These are phyloP conservation scores for Jatropha multifida DNA, from an alignment of 441 rosid genomes.

Conservation along the genomic window DNA sequence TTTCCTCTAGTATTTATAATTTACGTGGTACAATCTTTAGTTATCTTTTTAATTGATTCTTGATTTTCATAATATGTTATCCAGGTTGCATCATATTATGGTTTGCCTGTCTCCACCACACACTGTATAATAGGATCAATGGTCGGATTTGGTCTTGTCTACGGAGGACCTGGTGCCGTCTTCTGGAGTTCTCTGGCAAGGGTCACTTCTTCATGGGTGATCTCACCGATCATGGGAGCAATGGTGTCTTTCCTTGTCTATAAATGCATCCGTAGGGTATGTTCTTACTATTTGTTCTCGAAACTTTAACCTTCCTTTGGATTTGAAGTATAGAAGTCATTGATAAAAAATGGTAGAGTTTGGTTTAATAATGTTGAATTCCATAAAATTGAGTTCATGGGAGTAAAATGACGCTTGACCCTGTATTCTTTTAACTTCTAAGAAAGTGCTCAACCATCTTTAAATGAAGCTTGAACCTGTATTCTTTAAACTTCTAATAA, in stretches of 20 bases:
- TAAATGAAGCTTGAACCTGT: no score
- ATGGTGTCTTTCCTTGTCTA: conserved; percentile 86
- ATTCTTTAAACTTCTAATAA: background rate
- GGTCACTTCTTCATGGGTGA: conserved; percentile 95
- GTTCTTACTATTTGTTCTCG: conserved; percentile 26
- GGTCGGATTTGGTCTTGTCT: conserved; percentile 97
- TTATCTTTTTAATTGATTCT: conserved; percentile 7
- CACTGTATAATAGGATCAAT: conserved; percentile 97
- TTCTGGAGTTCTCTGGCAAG: conserved; percentile 95
- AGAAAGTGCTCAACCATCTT: no score
- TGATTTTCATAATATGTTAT: conserved; percentile 12
- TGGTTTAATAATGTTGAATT: no score
- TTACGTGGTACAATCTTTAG: background rate
- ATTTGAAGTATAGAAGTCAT: no score
- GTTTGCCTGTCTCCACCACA: conserved; percentile 98
- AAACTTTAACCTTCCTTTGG: background rate
- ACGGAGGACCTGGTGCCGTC: conserved; percentile 92
- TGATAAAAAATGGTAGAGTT: no score
- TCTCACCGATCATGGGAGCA: conserved; percentile 92
- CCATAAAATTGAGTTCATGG: no score
- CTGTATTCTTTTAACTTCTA: no score
- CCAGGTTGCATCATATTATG: conserved; percentile 91
- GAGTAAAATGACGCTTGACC: no score
- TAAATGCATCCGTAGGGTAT: conserved; percentile 94
- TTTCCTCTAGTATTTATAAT: background rate